phyloP scores from a whole-genome alignment of 2,329 filamentous ascomycete genomes.

The Teratosphaeria viscida region DNA sequence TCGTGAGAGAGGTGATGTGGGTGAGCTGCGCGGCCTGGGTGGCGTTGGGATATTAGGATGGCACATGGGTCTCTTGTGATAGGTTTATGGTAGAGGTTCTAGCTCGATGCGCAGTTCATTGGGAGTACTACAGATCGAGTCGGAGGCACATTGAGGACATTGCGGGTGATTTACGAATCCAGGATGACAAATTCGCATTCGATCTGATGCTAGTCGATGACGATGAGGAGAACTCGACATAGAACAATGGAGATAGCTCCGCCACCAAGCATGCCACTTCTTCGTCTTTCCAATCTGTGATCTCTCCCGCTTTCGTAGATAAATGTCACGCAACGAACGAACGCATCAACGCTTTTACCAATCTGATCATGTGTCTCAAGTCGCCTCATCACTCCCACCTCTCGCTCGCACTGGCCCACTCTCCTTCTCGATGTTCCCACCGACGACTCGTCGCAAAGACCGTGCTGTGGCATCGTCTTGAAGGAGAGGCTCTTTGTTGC shows the following conservation, averaged over 20 bases:
- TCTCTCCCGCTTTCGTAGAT: background rate
- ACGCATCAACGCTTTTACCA: background rate
- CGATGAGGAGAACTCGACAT: background rate
- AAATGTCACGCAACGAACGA: constrained; percentile 1
- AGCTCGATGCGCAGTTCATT: background rate
- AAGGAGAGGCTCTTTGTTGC: background rate
- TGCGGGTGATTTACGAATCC: background rate
- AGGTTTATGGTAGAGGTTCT: background rate
- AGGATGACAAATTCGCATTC: background rate
- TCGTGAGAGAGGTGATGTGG: background rate
- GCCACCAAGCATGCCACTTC: background rate
- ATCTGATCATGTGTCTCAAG: background rate
- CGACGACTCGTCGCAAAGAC: background rate
- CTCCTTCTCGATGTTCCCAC: background rate
- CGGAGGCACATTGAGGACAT: background rate
- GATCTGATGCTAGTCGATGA: background rate
- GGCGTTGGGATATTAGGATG: background rate
- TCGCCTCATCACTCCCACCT: background rate
- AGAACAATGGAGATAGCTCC: background rate
- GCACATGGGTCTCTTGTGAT: background rate
- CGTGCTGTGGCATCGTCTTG: background rate
- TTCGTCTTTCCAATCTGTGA: background rate
- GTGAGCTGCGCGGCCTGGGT: background rate
- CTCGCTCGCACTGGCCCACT: background rate
- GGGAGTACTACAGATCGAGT: background rate